Percentiles rank a stretch among this genome's conserved stretches.
Evolutionary conservation across 2,329 filamentous ascomycete species (phyloP).

Genomic region (Calonectria pseudoreteaudii): DNA sequence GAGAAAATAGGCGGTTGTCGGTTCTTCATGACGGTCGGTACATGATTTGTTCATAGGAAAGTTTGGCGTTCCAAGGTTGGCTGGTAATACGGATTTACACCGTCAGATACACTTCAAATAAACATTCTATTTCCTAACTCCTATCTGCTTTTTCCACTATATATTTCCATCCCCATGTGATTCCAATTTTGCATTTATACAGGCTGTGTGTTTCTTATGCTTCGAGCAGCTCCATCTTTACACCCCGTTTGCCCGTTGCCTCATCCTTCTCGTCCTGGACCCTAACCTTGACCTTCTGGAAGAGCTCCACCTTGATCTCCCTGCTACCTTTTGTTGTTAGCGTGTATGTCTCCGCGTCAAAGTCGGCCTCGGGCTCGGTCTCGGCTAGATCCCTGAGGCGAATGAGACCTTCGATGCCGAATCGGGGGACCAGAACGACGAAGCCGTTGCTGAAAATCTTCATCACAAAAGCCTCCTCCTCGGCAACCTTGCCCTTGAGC

Average conservation of each 20-base stretch:
- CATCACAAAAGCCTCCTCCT: slow-evolving; percentile 97
- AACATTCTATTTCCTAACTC: slow-evolving; percentile 40
- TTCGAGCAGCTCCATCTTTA: slow-evolving; percentile 77
- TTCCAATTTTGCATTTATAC: background rate
- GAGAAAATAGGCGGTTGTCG: slow-evolving; percentile 10
- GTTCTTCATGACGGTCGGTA: slow-evolving; percentile 41
- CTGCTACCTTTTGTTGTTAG: slow-evolving; percentile 71
- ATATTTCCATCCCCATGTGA: slow-evolving; percentile 29
- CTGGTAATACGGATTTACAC: slow-evolving; percentile 45
- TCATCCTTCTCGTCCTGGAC: slow-evolving; percentile 95
- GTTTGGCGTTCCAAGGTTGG: slow-evolving; percentile 50
- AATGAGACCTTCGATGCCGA: slow-evolving; percentile 94
- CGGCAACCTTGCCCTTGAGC: slow-evolving; percentile 79
- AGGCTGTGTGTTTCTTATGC: slow-evolving; percentile 28
- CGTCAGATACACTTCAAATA: slow-evolving; percentile 43
- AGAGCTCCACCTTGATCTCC: slow-evolving; percentile 78
- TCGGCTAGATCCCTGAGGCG: slow-evolving; percentile 85
- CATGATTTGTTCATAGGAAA: slow-evolving; percentile 45
- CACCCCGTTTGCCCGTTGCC: slow-evolving; percentile 93
- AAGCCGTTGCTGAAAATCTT: slow-evolving; percentile 97
- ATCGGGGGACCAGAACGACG: slow-evolving; percentile 94
- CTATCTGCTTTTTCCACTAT: slow-evolving; percentile 26
- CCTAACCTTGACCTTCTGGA: slow-evolving; percentile 89
- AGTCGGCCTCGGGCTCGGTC: slow-evolving; percentile 82
- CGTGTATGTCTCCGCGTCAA: slow-evolving; percentile 87